Base-by-base conservation (phyloP, 495 filamentous ascomycete genomes). In the Aspergillus indologenus region DNA sequence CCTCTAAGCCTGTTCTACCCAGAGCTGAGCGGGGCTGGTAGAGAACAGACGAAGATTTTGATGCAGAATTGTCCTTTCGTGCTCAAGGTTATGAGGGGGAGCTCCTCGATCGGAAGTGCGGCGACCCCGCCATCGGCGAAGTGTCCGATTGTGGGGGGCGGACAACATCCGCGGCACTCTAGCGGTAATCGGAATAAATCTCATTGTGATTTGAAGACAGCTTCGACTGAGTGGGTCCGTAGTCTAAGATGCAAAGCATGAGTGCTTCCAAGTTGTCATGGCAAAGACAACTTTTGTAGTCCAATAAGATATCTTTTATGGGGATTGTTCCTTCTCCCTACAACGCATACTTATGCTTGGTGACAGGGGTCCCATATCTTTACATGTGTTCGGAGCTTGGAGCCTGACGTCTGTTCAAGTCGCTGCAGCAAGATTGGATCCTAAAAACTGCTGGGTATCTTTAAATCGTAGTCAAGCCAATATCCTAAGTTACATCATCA, bases 21-120 rank as follows among this genome's bases (percentile, higher is more conserved):
- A 19, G 12, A 40, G 34, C 2, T 14, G 34, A 7, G 34, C 34
- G 12, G 2, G 34, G 12, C 2, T 40, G 5, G 5, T 15, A 40
- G 34, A 7, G 34, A 40, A 11, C 12, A 40, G 34, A 40, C 2
- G 5, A 40, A 8, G 34, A 40, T 11, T 40, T 40, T 14, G 12
- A 40, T 40, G 34, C 34, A 40, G 34, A 8, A 8, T 40, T 40
- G 20, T 44, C 9, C 24, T 23, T 51, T 18, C 49, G 45, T 49
- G 54, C 54, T 50, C 54, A 54, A 45, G 46, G 18, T 61, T 48
- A 42, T 46, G 44, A 60, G 23, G 45, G 40, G 45, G 40, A 46
- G 77, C 71, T 86, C 84, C 40, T 86, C 60, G 29, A 42, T 73
- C 44, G 79, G 69, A 69, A 63, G 66, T 70, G 64, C 50, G 59